Evolutionary conservation across 2,329 filamentous ascomycete species (phyloP), one percentile per base, ranked within the genome.

Genomic region (Apiospora saccharicola): DNA sequence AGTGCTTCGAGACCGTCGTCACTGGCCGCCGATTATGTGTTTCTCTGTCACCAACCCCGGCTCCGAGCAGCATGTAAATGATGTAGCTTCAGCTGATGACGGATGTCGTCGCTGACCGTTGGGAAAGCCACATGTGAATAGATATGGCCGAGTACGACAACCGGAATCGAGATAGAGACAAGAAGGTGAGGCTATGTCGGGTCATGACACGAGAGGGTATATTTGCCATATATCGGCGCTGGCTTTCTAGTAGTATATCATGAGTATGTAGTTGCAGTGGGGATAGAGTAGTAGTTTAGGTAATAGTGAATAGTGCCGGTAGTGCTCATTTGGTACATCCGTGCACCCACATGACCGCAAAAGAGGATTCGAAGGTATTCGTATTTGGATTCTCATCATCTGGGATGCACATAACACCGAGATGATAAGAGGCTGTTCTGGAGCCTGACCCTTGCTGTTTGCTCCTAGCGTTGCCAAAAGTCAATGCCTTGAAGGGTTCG

Each of bases 1-100:
- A 64, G 57, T 64, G 57, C 34, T 64, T 41, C 57, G 57, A 64
- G 57, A 34, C 30, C 57, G 30, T 64, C 57, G 57, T 41, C 57
- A 64, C 57, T 64, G 22, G 19, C 30, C 26, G 53, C 53, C 30
- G 3, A 30, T 61, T 10, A 30, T 22, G 30, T 37, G 53, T 61
- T 61, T 61, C 53, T 61, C 34, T 61, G 26, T 12, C 6, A 61
- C 53, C 26, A 26, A 30, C 26, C 26, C 26, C 26, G 14, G 26
- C 51, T 34, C 51, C 51, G 51, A 57, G 26, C 51, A 57, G 14
- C 51, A 3, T 57, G 51, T 57, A 57, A 26, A 57, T 34, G 16
- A 10, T 12, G 8, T 49, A 34, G 16, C 19, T 16, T 30, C 26
- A 7, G 8, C 14, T 19, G 51, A 30, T 57, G 51, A 14, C 51